These are phyloP conservation scores for Penicillium cosmopolitanum DNA, from an alignment of 495 filamentous ascomycete species.

Conservation along the genomic window DNA sequence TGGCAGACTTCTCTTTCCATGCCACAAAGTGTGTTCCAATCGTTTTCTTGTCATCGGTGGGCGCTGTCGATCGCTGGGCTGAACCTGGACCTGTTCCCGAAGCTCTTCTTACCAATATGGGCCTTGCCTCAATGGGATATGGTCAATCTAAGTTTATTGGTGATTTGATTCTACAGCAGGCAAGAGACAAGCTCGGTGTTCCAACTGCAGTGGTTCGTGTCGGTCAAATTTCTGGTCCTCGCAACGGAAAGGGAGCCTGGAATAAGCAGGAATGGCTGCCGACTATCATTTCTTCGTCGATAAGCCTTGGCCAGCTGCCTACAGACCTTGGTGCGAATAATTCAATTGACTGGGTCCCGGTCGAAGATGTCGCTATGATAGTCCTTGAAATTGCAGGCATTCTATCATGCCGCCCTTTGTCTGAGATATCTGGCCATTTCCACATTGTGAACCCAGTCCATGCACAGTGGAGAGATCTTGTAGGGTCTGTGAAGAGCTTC, in stretches of 20 bases:
- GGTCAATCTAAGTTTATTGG: slow-evolving; percentile 55
- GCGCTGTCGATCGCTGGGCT: slow-evolving; percentile 42
- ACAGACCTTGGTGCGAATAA: slow-evolving; percentile 1
- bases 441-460: background rate
- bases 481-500: background rate
- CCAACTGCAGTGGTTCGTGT: slow-evolving; percentile 53
- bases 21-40: slow-evolving; percentile 46
- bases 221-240: slow-evolving; percentile 61
- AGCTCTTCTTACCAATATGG: slow-evolving; percentile 45
- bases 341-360: slow-evolving; percentile 19
- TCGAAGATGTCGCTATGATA: slow-evolving; percentile 9
- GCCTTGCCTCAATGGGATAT: slow-evolving; percentile 24
- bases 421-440: background rate
- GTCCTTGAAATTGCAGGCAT: background rate
- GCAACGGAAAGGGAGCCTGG: slow-evolving; percentile 31
- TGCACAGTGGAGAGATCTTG: background rate
- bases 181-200: slow-evolving; percentile 39
- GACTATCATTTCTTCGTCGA: slow-evolving; percentile 31
- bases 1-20: slow-evolving; percentile 51
- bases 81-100: slow-evolving; percentile 45
- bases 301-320: slow-evolving; percentile 10
- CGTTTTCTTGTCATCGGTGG: slow-evolving; percentile 58
- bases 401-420: background rate
- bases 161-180: slow-evolving; percentile 53
- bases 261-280: slow-evolving; percentile 43